Evolutionary conservation across 176 grass and related monocot species (phyloP).

Genomic region (Oryza punctata): DNA sequence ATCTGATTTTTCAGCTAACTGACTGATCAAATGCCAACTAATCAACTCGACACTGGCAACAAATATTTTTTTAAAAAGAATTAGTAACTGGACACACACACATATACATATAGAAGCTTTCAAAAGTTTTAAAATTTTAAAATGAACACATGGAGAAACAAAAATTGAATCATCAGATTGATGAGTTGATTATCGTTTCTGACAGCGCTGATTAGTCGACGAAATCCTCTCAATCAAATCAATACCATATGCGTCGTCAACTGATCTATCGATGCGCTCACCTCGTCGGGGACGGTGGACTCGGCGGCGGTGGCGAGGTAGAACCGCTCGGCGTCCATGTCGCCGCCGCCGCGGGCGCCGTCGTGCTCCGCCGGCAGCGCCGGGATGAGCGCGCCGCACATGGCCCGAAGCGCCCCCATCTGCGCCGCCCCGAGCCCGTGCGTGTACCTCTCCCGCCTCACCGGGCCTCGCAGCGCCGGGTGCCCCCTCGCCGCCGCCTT

Average conservation of each 20-base stretch:
- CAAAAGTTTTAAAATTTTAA: not conserved
- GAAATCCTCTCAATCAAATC: too few relatives aligned
- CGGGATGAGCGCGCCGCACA: constrained; percentile 74
- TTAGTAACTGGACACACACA: too few relatives aligned
- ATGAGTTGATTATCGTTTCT: not conserved
- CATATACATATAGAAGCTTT: too few relatives aligned
- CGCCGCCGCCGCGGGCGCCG: not conserved
- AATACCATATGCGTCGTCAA: not conserved
- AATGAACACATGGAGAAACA: not conserved
- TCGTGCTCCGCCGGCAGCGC: constrained; percentile 34
- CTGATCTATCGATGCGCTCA: not conserved
- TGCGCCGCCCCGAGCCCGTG: constrained; percentile 59
- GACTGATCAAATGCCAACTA: too few relatives aligned
- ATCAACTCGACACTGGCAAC: too few relatives aligned
- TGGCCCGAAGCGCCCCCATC: constrained; percentile 66
- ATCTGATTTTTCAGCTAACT: too few relatives aligned
- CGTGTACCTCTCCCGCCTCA: constrained; percentile 49
- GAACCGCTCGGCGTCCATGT: constrained; percentile 52
- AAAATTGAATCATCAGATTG: not conserved
- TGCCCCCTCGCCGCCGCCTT: constrained; percentile 23
- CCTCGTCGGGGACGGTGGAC: constrained; percentile 59
- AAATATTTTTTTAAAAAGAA: too few relatives aligned
- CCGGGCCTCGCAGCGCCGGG: constrained; percentile 43
- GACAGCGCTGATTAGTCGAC: too few relatives aligned
- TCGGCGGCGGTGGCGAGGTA: constrained; percentile 67